Base-by-base conservation (phyloP, 1,139 yeast species). In the Saccharomycopsis crataegensis region DNA sequence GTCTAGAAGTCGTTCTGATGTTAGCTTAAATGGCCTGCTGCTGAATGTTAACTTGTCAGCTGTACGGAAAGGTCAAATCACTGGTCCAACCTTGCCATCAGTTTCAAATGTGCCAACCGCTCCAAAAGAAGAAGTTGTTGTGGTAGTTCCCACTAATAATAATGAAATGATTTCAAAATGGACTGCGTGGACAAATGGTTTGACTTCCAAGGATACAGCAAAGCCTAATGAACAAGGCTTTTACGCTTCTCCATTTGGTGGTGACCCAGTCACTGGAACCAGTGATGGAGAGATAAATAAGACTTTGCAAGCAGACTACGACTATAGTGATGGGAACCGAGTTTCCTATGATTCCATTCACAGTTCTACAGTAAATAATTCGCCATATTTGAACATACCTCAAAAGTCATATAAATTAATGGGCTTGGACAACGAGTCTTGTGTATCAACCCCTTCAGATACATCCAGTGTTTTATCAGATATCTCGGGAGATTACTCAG, bases 181-280 rank as follows among this genome's bases (percentile, higher is more conserved):
- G 66, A 56, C 57, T 22, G 38, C 56, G 1, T 54, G 59, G 16
- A 22, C 60, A 1, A 50, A 61, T 0, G 51, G 53, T 5, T 47
- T 57, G 17, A 36, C 34, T 8, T 48, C 16, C 28, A 55, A 48
- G 14, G 57, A 58, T 22, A 14, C 54, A 1, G 50, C 59, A 7
- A 53, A 49, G 12, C 49, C 64, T 6, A 59, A 64, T 48, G 69
- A 66, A 1, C 69, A 66, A 46, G 63, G 59, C 28, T 66, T 74
- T 22, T 69, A 69, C 54, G 16, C 6, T 42, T 22, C 40, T 36
- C 45, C 31, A 42, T 42, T 42, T 43, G 46, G 16, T 11, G 34
- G n/a, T 32, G 16, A 43, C 12, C 11, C 14, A 12, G 28, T 22
- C 4, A 22, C 2, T 11, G n/a, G n/a, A 36, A 36, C n/a, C n/a